Evolutionary conservation across 495 filamentous ascomycete genomes (phyloP), one percentile per base, ranked within the genome.

Genomic region (Penicillium egyptiacum): DNA sequence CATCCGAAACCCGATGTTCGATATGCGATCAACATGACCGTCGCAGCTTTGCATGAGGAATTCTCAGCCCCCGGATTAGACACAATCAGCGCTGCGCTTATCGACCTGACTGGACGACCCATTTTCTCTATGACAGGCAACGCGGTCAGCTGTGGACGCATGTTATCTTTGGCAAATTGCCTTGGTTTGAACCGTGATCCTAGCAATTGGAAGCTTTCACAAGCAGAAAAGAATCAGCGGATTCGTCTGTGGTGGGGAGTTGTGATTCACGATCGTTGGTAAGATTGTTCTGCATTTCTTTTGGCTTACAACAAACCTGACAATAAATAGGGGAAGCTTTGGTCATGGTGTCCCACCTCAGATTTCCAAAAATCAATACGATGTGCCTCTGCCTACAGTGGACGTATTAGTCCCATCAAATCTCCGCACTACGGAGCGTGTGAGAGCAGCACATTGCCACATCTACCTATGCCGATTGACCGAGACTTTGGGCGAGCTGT

Each of bases 51-150:
- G 17, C 76, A 81, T 41, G 78, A 80, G 47, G 79, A 80, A 49
- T 78, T 80, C 51, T 78, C 76, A 1, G 73, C 74, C 0, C 79
- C 79, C 0, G 78, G 78, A 10, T 53, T 82, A 12, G 79, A 78
- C 14, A 81, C 78, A 11, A 75, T 81, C 25, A 75, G 74, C 50
- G 77, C 77, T 6, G 74, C 74, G 12, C 56, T 82, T 8, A 70
- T 82, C 17, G 77, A 82, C 60, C 57, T 82, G 40, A 76, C 71
- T 5, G 79, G 79, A 16, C 70, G 78, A 12, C 79, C 79, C 4
- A 77, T 78, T 19, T 80, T 79, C 56, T 80, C 78, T 8, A 79
- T 80, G 72, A 80, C 75, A 1, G 78, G 79, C 10, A 82, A 82
- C 63, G 75, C 75, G 14, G 72, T 82, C 58, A 78, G 74, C 40